These are phyloP conservation scores for Leccinum ponderosum DNA, from an alignment of 1,284 basidiomycete genomes.

Conservation along the genomic window DNA sequence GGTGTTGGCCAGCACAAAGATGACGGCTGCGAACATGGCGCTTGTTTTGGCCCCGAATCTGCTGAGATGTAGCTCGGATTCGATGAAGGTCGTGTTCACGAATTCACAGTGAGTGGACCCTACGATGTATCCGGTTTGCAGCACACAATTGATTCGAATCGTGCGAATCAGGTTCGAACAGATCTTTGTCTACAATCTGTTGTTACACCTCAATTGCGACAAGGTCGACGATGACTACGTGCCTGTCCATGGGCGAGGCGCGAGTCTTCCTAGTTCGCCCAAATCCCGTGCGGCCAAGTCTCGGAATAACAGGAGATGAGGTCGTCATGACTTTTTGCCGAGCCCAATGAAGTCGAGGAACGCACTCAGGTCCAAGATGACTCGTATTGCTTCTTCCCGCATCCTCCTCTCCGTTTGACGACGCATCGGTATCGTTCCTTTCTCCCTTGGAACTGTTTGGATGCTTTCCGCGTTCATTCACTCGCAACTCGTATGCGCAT, in stretches of 20 bases:
- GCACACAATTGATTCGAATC: background rate
- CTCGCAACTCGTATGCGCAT: background rate
- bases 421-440: background rate
- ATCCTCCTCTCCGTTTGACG: background rate
- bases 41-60: conserved; percentile 90
- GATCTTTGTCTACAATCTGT: conserved; percentile 80
- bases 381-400: background rate
- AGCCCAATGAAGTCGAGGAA: background rate
- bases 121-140: background rate
- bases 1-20: conserved; percentile 75
- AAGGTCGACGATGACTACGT: conserved; percentile 74
- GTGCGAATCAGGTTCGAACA: conserved; percentile 69
- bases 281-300: conserved; percentile 36
- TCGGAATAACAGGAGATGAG: conserved; percentile 32
- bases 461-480: background rate
- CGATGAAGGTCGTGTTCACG: conserved; percentile 83
- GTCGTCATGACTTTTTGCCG: background rate
- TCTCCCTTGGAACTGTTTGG: background rate
- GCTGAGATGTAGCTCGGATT: conserved; percentile 78
- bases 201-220: conserved; percentile 75
- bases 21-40: conserved; percentile 79
- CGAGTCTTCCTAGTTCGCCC: conserved; percentile 37
- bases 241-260: conserved; percentile 76
- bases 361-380: background rate
- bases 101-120: conserved; percentile 73